Conservation (phyloP, 2,329 filamentous ascomycete genomes). For the Cladosporium sp. region DNA sequence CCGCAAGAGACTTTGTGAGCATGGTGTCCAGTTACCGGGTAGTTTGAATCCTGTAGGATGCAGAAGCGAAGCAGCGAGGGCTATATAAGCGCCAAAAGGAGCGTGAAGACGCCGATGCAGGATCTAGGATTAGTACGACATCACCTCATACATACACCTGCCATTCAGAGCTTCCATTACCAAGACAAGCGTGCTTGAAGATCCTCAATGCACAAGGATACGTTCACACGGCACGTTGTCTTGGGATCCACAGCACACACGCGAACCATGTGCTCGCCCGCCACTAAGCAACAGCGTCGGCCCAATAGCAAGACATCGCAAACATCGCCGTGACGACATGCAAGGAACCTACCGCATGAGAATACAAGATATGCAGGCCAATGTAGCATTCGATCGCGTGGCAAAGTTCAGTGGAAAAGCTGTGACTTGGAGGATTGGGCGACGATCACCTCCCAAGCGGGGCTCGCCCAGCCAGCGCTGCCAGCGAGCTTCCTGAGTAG, state of each 20-base stretch:
- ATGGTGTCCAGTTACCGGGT: background rate
- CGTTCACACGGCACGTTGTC: background rate
- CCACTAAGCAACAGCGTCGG: background rate
- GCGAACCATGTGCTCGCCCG: background rate
- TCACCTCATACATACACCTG: background rate
- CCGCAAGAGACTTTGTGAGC: background rate
- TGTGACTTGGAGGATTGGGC: background rate
- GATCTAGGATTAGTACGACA: background rate
- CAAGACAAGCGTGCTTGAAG: background rate
- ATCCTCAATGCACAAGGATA: background rate
- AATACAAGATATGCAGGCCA: background rate
- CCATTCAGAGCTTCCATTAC: background rate
- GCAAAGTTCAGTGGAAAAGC: background rate
- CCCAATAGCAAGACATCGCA: conserved; percentile 5
- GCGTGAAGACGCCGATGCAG: background rate
- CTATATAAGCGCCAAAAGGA: background rate
- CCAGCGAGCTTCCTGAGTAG: conserved; percentile 21
- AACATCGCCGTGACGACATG: conserved; percentile 14
- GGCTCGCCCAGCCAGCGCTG: conserved; percentile 9
- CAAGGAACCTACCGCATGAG: conserved; percentile 5
- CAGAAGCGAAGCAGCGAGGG: background rate
- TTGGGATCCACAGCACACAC: background rate
- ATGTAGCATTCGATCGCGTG: background rate
- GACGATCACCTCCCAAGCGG: conserved; percentile 1
- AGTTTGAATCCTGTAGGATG: background rate